A percentile compares a stretch with the other conserved stretches of the same genome.
These are phyloP conservation scores for Claviceps sp. DNA, from an alignment of 2,329 filamentous ascomycete species.

Conservation along the genomic window DNA sequence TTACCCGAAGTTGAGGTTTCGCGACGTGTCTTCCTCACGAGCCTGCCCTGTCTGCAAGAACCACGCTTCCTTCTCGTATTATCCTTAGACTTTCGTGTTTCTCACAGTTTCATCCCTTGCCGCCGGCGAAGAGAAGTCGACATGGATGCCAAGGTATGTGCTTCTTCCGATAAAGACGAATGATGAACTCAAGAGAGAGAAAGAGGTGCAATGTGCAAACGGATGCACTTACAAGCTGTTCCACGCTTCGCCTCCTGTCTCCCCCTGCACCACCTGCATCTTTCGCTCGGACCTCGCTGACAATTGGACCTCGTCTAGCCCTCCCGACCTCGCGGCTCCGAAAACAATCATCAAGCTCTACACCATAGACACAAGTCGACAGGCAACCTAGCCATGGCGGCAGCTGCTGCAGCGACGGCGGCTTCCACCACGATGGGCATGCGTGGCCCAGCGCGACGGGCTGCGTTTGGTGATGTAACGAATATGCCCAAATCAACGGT, in stretches of 20 bases:
- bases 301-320: slow-evolving; percentile 16
- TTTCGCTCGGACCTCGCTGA: neutral
- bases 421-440: slow-evolving; percentile 15
- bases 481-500: slow-evolving; percentile 39
- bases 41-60: neutral
- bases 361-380: slow-evolving; percentile 78
- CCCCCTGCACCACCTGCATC: neutral
- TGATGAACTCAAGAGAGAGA: no score
- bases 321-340: slow-evolving; percentile 32
- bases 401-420: slow-evolving; percentile 3
- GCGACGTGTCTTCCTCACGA: slow-evolving; percentile 2
- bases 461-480: slow-evolving; percentile 72
- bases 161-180: neutral
- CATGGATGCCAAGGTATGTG: slow-evolving; percentile 7
- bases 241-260: no score
- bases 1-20: neutral
- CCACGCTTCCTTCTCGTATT: slow-evolving; percentile 1
- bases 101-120: neutral
- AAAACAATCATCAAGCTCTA: slow-evolving; percentile 40
- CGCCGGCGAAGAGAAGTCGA: neutral
- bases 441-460: slow-evolving; percentile 50
- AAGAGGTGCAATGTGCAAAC: no score
- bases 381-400: slow-evolving; percentile 34
- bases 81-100: neutral
- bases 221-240: no score